Conservation (phyloP, 176 grass and related monocot species). For the Musa beccarii region DNA sequence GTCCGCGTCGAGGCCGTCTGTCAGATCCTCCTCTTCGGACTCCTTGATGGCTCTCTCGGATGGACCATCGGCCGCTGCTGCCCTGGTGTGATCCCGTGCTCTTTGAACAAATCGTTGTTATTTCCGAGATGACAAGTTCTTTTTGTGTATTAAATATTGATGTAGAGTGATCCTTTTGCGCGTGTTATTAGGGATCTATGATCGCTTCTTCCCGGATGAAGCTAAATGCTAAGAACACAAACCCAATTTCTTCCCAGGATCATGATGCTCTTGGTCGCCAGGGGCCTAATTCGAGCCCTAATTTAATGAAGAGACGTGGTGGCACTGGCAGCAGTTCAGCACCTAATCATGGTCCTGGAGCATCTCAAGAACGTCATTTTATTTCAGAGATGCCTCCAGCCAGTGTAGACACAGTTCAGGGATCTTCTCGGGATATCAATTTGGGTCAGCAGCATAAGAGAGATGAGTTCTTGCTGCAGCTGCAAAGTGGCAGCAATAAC, state of each 20-base stretch:
- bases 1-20: slow-evolving; percentile 16
- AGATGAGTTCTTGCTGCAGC: neutral
- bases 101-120: neutral
- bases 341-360: neutral
- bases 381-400: neutral
- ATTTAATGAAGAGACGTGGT: neutral
- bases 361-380: neutral
- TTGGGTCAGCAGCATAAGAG: slow-evolving; percentile 1
- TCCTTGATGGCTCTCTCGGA: slow-evolving; percentile 52
- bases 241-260: slow-evolving; percentile 20
- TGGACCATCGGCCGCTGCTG: slow-evolving; percentile 20
- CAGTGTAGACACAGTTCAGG: too few relatives aligned
- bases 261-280: neutral
- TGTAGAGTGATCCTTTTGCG: neutral
- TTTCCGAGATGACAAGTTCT: neutral
- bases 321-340: neutral
- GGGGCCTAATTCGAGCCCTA: neutral
- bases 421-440: neutral
- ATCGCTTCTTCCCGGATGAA: slow-evolving; percentile 10
- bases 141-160: neutral
- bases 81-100: slow-evolving; percentile 35
- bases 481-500: neutral
- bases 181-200: slow-evolving; percentile 30
- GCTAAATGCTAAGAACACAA: slow-evolving; percentile 26
- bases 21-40: slow-evolving; percentile 44